phyloP scores from a whole-genome alignment of 2,329 filamentous ascomycete genomes.

The Hymenoscyphus fraxineus region DNA sequence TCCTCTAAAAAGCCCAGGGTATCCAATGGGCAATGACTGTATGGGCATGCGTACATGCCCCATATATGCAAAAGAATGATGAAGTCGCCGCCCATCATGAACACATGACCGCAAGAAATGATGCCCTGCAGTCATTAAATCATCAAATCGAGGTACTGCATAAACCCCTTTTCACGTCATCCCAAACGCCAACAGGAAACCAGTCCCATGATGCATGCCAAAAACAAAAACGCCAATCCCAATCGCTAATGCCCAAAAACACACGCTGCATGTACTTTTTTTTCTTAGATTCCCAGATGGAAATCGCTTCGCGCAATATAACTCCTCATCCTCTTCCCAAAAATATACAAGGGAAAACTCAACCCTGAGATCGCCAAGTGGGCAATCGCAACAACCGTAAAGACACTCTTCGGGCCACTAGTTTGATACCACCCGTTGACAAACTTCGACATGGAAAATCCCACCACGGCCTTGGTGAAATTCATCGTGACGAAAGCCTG shows the following conservation, averaged over 20 bases:
- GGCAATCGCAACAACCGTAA: constrained; percentile 20
- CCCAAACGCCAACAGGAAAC: background rate
- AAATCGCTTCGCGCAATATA: constrained; percentile 22
- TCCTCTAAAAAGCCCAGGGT: too few relatives aligned
- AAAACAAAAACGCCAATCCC: background rate
- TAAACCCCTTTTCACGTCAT: too few relatives aligned
- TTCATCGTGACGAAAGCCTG: constrained; percentile 42
- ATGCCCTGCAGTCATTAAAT: too few relatives aligned
- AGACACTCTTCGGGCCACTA: constrained; percentile 28
- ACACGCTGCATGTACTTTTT: background rate
- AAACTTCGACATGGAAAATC: constrained; percentile 31
- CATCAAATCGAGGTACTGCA: too few relatives aligned
- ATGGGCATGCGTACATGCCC: too few relatives aligned
- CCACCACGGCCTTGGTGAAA: constrained; percentile 39
- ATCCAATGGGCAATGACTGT: too few relatives aligned
- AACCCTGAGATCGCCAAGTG: constrained; percentile 22
- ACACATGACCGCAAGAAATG: too few relatives aligned
- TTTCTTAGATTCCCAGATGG: constrained; percentile 16
- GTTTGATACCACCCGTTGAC: constrained; percentile 30
- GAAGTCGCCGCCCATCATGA: too few relatives aligned
- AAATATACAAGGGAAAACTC: constrained; percentile 32
- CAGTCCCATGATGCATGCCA: background rate
- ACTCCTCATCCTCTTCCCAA: constrained; percentile 34
- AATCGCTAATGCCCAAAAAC: background rate
- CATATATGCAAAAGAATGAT: too few relatives aligned